Base-by-base conservation (phyloP, 2,329 filamentous ascomycete genomes). In the Aspergillus sp. region DNA sequence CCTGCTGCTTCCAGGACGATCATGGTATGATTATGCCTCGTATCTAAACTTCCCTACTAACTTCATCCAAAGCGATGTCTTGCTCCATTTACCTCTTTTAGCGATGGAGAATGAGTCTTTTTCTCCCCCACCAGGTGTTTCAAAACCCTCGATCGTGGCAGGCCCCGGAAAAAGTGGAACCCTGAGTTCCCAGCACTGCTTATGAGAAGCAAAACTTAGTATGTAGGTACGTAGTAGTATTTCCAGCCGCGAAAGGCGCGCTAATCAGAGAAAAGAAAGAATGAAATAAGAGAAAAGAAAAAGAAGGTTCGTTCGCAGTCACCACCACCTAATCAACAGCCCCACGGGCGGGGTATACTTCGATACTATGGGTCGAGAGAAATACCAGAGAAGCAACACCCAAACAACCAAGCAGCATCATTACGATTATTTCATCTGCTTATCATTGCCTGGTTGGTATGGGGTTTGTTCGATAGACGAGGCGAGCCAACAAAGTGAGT, bases 161-260 rank as follows among this genome's bases (percentile, higher is more conserved):
- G 44, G 4, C 21, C 7, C 15, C 15, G 44, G 25, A 8, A n/a
- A 23, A 15, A 21, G 19, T 42, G 32, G 32, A 36, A 36, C 32
- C 32, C 32, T 36, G 32, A 36, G 2, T 27, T 27, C 11, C 44
- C 23, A 27, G 15, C 23, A 48, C 23, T 15, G 23, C 44, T 21
- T 25, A 25, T 27, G 44, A 25, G 23, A 15, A 27, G 21, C 13
- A 10, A 23, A 21, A 49, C 39, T n/a, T 42, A 42, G 7, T n/a
- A 19, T 25, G 25, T 27, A 27, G 25, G 7, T 27, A 27, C 7
- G 25, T 27, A 27, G 23, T 25, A 25, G n/a, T 17, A n/a, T 39
- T 8, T 3, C n/a, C n/a, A 41, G 27, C 41, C 53, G 53, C 53
- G 41, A 55, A 15, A 47, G 39, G 23, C 53, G 53, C 53, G 44